These are phyloP conservation scores for Citrus mangshanensis DNA, from an alignment of 345 rosid species.

Conservation along the genomic window DNA sequence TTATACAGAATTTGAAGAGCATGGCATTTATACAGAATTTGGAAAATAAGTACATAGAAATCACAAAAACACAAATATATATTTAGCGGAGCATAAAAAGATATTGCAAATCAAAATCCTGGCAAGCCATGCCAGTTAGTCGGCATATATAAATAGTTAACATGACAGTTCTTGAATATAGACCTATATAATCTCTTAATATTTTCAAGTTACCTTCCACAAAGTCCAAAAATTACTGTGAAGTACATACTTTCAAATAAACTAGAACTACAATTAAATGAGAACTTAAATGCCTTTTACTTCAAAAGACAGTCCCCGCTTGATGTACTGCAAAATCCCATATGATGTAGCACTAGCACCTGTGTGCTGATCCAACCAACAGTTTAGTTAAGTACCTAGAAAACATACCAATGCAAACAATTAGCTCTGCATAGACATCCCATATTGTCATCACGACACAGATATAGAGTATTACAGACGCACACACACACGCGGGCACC, in stretches of 20 bases:
- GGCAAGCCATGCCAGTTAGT: background rate
- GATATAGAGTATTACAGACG: too few relatives aligned
- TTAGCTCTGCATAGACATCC: background rate
- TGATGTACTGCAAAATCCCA: constrained; percentile 4
- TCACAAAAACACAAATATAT: background rate
- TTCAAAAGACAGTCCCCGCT: constrained; percentile 6
- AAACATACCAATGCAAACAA: background rate
- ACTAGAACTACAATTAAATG: background rate
- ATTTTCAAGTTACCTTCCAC: background rate
- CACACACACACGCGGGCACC: background rate
- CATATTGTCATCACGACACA: background rate
- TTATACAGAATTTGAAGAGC: background rate
- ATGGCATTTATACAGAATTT: background rate
- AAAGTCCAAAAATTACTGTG: background rate
- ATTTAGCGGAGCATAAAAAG: background rate
- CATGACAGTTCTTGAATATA: background rate
- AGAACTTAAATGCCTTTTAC: constrained; percentile 5
- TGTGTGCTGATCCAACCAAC: background rate
- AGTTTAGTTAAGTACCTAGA: constrained; percentile 17
- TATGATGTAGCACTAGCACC: background rate
- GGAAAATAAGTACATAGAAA: background rate
- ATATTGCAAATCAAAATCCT: background rate
- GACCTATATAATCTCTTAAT: background rate
- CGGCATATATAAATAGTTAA: background rate
- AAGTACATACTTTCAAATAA: background rate